Percentiles rank a stretch among this genome's conserved stretches.
These are phyloP conservation scores for Mycena filopes DNA, from an alignment of 768 basidiomycete genomes.

Conservation along the genomic window DNA sequence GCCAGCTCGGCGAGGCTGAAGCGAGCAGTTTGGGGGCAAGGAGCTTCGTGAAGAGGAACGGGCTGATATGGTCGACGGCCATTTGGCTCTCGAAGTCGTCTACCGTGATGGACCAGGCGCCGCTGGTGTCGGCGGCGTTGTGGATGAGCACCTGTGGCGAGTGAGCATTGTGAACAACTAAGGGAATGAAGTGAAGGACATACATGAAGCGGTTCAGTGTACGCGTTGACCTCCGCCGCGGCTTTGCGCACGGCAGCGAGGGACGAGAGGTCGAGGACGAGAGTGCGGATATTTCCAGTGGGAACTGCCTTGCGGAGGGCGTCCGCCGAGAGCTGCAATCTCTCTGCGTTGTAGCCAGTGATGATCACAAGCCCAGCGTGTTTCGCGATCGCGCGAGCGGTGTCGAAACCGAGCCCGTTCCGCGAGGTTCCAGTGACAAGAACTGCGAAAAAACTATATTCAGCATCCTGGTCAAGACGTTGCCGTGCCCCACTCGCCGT, in stretches of 20 bases:
- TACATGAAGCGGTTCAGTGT: conserved; percentile 4
- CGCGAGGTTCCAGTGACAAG: conserved; percentile 14
- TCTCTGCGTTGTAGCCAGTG: conserved; percentile 6
- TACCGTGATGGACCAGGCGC: background rate
- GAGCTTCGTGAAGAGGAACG: background rate
- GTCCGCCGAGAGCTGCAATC: conserved; percentile 10
- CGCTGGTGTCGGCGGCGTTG: background rate
- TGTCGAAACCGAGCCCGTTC: conserved; percentile 8
- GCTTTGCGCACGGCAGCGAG: conserved; percentile 9
- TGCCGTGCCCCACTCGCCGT: background rate
- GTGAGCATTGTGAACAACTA: background rate
- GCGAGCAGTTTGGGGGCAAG: background rate
- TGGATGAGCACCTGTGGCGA: background rate
- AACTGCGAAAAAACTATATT: background rate
- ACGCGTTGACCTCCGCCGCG: conserved; percentile 6
- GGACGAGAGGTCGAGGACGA: conserved; percentile 9
- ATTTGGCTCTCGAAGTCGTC: background rate
- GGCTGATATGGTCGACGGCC: no score
- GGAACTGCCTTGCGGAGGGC: conserved; percentile 7
- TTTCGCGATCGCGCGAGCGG: conserved; percentile 6
- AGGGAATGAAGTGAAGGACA: background rate
- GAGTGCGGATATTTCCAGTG: background rate
- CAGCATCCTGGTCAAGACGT: background rate
- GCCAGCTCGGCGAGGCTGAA: background rate
- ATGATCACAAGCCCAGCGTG: conserved; percentile 11